Base-by-base conservation (phyloP, 2,329 filamentous ascomycete genomes). In the Colletotrichum sp. region DNA sequence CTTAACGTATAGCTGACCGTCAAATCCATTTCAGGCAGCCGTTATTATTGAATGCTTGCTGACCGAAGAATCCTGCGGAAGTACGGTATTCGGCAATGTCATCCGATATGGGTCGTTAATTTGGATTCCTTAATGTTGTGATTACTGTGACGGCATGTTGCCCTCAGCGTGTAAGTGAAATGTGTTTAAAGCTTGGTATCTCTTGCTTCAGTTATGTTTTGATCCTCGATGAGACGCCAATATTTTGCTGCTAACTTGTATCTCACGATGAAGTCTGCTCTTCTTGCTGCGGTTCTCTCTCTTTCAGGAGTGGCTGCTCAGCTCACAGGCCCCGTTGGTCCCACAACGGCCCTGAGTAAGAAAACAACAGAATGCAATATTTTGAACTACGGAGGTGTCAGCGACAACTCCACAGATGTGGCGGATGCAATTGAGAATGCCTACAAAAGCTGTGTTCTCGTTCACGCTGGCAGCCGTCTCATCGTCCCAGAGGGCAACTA, bases 1-100 rank as follows among this genome's bases (percentile, higher is more conserved):
- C n/a, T n/a, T n/a, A n/a, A n/a, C n/a, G n/a, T n/a, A n/a, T n/a
- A n/a, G n/a, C n/a, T n/a, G n/a, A n/a, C n/a, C n/a, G 3, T 19
- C 9, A 48, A 7, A 48, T 22, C 39, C 39, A n/a, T 9, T 48
- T 48, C 39, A 48, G 39, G 39, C 39, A 48, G 39, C 39, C 39
- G 0, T 48, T 11, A 0, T 48, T 11, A 0, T 2, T n/a, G 39
- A 48, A 48, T 48, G n/a, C 19, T n/a, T 48, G 19, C 19, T n/a
- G 19, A 48, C 39, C 19, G 19, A n/a, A 12, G 11, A 22, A 6
- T 48, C 39, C 39, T 48, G 0, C 39, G 39, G 19, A 12, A 48
- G 39, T 4, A n/a, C 2, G 39, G 19, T 2, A 12, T 48, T 3
- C 39, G 39, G 39, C 39, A 48, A n/a, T n/a, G 39, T 6, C 7